Percentiles rank a stretch among this genome's conserved stretches.
These are phyloP conservation scores for Typha latifolia DNA, from an alignment of 176 grass and related monocot genomes.

Conservation along the genomic window DNA sequence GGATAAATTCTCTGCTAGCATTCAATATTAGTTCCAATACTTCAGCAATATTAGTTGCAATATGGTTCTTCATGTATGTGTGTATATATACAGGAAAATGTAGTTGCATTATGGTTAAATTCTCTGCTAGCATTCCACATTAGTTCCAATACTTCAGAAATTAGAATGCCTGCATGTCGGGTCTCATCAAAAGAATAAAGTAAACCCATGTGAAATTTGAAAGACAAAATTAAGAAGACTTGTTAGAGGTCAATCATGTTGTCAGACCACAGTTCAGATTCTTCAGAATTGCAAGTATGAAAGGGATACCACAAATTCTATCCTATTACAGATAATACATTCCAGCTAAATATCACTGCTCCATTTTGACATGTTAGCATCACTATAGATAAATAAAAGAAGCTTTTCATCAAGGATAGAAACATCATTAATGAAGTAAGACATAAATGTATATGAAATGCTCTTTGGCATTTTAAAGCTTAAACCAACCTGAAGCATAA, in stretches of 20 bases:
- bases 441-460: conserved; percentile 7
- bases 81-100: too few species aligned
- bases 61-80: too few species aligned
- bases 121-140: too few species aligned
- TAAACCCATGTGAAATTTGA: too few species aligned
- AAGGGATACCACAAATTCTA: neutral
- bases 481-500: conserved; percentile 81
- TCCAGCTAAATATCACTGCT: neutral
- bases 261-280: neutral
- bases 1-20: too few species aligned
- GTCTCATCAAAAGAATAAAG: too few species aligned
- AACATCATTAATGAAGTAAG: neutral
- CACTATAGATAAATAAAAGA: neutral
- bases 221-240: too few species aligned
- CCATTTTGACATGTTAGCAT: neutral
- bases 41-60: too few species aligned
- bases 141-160: too few species aligned
- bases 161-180: too few species aligned
- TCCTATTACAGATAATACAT: neutral
- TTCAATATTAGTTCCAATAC: too few species aligned
- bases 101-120: too few species aligned
- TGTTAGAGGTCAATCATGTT: neutral
- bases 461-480: conserved; percentile 5
- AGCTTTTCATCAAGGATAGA: neutral
- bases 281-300: neutral